Percentiles rank a stretch among this genome's conserved stretches.
Conservation (phyloP, 192 early-diverging fungal genomes). For the Podila clonocystis region DNA sequence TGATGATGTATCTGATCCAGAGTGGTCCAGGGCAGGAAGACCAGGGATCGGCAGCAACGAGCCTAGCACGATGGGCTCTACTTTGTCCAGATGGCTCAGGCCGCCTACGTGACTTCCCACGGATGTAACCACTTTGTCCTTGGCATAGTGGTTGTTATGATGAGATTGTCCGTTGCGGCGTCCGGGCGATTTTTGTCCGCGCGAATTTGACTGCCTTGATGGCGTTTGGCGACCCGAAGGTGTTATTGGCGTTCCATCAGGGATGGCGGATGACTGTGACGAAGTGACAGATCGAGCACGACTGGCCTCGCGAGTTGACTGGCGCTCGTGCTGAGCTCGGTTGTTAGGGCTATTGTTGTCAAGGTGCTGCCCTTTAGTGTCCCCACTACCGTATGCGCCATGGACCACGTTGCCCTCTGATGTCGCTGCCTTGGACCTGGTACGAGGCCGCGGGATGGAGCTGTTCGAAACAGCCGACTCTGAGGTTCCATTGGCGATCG, state of each 20-base stretch:
- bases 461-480: conserved; percentile 1
- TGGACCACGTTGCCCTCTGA: conserved; percentile 18
- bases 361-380: not conserved
- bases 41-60: conserved; percentile 6
- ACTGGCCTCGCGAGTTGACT: not conserved
- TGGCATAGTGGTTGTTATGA: not conserved
- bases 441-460: conserved; percentile 28
- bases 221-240: not conserved
- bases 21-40: not conserved
- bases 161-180: conserved; percentile 10
- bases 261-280: not conserved
- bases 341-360: not conserved
- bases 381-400: not conserved
- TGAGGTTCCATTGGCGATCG: not conserved
- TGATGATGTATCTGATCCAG: conserved; percentile 1
- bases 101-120: not conserved
- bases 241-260: not conserved
- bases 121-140: not conserved
- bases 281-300: conserved; percentile 21
- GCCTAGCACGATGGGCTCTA: conserved; percentile 10
- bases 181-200: conserved; percentile 30
- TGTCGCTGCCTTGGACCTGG: conserved; percentile 19
- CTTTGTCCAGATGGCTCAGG: not conserved
- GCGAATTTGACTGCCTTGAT: conserved; percentile 4
- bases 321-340: not conserved